Conservation (phyloP, 1,284 basidiomycete species). For the Tilletia caries region DNA sequence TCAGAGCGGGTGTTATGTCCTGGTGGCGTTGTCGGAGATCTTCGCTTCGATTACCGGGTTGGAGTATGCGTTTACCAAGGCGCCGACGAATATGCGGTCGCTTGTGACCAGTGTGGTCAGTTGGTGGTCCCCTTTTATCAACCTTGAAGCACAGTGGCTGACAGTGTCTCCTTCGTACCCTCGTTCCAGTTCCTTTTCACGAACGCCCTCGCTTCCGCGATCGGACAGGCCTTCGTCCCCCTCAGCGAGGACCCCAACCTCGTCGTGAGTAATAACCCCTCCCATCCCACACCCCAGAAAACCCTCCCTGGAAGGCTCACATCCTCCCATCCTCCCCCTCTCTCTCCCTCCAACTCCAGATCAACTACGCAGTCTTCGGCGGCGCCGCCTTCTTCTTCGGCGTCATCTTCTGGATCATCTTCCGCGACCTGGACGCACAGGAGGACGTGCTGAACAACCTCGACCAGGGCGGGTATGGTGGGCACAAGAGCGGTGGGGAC, state of each 20-base stretch:
- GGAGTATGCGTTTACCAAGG: constrained; percentile 81
- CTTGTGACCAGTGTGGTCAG: constrained; percentile 48
- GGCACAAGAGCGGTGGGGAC: no score
- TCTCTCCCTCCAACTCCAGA: constrained; percentile 15
- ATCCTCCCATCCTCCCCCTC: no score
- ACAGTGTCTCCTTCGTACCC: neutral
- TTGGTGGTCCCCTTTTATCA: constrained; percentile 22
- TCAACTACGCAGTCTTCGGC: constrained; percentile 61
- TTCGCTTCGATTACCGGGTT: constrained; percentile 73
- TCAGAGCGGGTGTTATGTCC: constrained; percentile 56
- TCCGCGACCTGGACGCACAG: constrained; percentile 47
- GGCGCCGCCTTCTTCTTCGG: constrained; percentile 59
- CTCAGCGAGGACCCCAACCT: constrained; percentile 60
- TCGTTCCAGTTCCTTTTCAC: constrained; percentile 62
- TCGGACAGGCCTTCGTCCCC: constrained; percentile 62
- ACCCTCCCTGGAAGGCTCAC: neutral
- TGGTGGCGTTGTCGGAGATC: constrained; percentile 63
- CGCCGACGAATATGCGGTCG: constrained; percentile 55
- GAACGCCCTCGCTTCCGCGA: constrained; percentile 60
- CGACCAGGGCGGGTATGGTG: neutral
- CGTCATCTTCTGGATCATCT: constrained; percentile 62
- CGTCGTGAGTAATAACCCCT: constrained; percentile 28
- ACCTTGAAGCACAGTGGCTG: neutral
- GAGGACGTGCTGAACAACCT: constrained; percentile 4
- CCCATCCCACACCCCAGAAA: neutral